These are phyloP conservation scores for Aureobasidium musti DNA, from an alignment of 2,329 filamentous ascomycete species.

Conservation along the genomic window DNA sequence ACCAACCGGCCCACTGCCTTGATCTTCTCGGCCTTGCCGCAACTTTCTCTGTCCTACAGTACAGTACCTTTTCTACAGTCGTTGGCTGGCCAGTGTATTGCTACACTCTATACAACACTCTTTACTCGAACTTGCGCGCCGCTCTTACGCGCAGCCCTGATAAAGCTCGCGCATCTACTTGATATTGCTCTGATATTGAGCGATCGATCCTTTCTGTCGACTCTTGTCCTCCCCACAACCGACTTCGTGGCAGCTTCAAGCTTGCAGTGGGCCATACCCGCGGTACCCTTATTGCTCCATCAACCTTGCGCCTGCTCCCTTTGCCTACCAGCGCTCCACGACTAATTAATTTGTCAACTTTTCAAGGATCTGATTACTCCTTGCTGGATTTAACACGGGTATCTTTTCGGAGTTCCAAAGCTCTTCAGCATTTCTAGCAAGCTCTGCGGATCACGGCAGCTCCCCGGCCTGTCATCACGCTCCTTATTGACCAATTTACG, in stretches of 20 bases:
- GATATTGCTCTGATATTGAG: conserved; percentile 28
- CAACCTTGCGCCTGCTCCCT: conserved; percentile 19
- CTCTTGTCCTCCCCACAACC: conserved; percentile 23
- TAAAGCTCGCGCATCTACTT: conserved; percentile 11
- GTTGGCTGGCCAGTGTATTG: conserved; percentile 28
- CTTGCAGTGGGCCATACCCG: conserved; percentile 27
- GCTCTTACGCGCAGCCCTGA: conserved; percentile 2
- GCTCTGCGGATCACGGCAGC: conserved; percentile 26
- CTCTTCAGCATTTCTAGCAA: conserved; percentile 18
- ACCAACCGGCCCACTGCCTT: conserved; percentile 23
- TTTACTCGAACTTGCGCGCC: conserved; percentile 6
- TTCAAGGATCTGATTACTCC: conserved; percentile 4
- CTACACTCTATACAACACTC: conserved; percentile 24
- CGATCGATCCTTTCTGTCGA: conserved; percentile 23
- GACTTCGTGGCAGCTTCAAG: conserved; percentile 14
- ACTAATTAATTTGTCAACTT: conserved; percentile 24
- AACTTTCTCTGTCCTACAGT: conserved; percentile 28
- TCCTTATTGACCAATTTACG: conserved; percentile 13
- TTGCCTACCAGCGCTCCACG: conserved; percentile 2
- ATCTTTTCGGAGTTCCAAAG: neutral
- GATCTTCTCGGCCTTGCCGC: conserved; percentile 30
- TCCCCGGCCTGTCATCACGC: conserved; percentile 16
- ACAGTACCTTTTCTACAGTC: conserved; percentile 15
- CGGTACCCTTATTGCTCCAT: conserved; percentile 25
- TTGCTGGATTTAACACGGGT: neutral